A percentile compares a stretch with the other conserved stretches of the same genome.
Evolutionary conservation across 148 eudicot genomes (phyloP).

Genomic region (Pouteria glomerata): DNA sequence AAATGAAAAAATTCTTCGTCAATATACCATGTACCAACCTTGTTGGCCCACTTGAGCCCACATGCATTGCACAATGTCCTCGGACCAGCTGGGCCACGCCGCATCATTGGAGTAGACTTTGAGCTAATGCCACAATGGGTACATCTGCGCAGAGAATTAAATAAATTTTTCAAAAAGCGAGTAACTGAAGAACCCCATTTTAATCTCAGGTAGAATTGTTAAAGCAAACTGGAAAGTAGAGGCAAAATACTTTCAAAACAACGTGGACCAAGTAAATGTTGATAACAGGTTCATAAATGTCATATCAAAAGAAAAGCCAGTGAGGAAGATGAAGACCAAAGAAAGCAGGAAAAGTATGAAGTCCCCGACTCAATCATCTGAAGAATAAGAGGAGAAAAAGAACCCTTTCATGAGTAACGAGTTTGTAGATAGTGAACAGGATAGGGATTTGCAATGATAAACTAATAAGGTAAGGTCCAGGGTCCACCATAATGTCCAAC

Average conservation of each 20-base stretch:
- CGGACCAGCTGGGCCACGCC: conserved; percentile 66
- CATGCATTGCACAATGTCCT: conserved; percentile 69
- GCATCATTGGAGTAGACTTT: conserved; percentile 67
- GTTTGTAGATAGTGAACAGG: not conserved
- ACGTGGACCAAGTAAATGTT: not conserved
- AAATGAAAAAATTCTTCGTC: no score
- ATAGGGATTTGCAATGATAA: no score
- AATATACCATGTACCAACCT: conserved; percentile 26
- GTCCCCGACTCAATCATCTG: not conserved
- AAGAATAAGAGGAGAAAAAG: not conserved
- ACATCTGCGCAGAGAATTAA: conserved; percentile 35
- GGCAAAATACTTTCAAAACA: not conserved
- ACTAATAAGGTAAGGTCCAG: no score
- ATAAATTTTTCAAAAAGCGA: not conserved
- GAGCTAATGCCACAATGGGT: conserved; percentile 61
- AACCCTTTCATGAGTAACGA: no score
- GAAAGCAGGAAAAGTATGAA: not conserved
- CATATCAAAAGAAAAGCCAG: not conserved
- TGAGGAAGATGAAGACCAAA: not conserved
- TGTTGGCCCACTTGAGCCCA: conserved; percentile 66
- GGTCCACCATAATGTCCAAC: not conserved
- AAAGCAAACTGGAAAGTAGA: not conserved
- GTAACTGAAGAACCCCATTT: not conserved
- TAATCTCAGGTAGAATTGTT: not conserved
- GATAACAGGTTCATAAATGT: not conserved